Evolutionary conservation across 1,284 basidiomycete species (phyloP).

Genomic region (Amylostereum areolatum): DNA sequence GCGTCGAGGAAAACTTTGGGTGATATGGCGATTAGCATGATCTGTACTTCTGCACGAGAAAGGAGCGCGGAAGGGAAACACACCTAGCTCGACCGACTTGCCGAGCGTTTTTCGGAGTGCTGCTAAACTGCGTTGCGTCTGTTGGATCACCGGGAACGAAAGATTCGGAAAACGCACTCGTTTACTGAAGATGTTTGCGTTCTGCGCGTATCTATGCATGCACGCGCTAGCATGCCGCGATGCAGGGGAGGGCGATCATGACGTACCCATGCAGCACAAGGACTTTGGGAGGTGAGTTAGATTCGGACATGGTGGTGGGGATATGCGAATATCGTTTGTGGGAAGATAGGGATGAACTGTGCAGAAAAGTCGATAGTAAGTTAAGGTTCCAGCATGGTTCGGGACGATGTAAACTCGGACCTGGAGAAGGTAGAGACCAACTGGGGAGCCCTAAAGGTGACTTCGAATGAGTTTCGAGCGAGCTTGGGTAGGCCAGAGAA

Average conservation of each 20-base stretch:
- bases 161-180: constrained; percentile 44
- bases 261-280: constrained; percentile 57
- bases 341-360: too few relatives aligned
- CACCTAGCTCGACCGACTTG: constrained; percentile 68
- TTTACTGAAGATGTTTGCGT: constrained; percentile 74
- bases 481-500: too few relatives aligned
- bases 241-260: not conserved
- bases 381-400: too few relatives aligned
- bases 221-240: constrained; percentile 2
- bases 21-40: not conserved
- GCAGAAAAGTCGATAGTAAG: too few relatives aligned
- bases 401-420: too few relatives aligned
- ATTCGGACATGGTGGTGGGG: constrained; percentile 3
- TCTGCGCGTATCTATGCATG: constrained; percentile 71
- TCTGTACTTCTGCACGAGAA: not conserved
- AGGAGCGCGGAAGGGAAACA: constrained; percentile 8
- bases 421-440: too few relatives aligned
- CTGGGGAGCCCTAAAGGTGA: too few relatives aligned
- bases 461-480: too few relatives aligned
- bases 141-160: constrained; percentile 9
- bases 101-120: constrained; percentile 67
- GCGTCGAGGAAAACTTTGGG: constrained; percentile 74
- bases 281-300: constrained; percentile 26
- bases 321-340: too few relatives aligned
- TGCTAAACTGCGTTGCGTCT: constrained; percentile 50